Conservation (phyloP, 169 alveolate species). For the Eimeria maxima region DNA sequence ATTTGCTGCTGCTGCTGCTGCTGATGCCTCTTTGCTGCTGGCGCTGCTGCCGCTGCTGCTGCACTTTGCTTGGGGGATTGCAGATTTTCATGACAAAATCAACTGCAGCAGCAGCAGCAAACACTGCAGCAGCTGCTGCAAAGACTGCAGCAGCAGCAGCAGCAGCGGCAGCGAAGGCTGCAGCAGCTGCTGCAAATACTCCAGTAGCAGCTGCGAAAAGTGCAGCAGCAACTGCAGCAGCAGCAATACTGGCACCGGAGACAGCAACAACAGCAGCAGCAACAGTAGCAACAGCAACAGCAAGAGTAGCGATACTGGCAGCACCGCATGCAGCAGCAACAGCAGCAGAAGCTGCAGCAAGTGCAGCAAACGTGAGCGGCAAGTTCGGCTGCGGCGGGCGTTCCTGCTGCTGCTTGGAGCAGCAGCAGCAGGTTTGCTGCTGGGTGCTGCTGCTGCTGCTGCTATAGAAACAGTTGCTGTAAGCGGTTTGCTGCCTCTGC, state of each 20-base stretch:
- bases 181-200: too few species aligned
- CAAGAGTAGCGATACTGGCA: too few species aligned
- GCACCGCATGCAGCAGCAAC: too few species aligned
- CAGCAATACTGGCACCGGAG: constrained; percentile 1
- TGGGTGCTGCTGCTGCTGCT: constrained; percentile 57
- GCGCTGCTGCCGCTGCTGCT: constrained; percentile 57
- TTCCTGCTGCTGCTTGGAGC: not conserved
- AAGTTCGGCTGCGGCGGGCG: not conserved
- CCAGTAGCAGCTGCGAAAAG: not conserved
- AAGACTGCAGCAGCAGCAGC: too few species aligned
- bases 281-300: not conserved
- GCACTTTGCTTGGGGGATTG: constrained; percentile 4
- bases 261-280: not conserved
- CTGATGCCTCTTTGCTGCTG: not conserved
- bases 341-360: too few species aligned
- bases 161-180: too few species aligned
- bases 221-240: not conserved
- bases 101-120: too few species aligned
- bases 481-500: not conserved
- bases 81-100: too few species aligned
- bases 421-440: not conserved
- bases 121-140: too few species aligned
- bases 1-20: constrained; percentile 45
- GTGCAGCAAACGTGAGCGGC: too few species aligned
- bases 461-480: not conserved